Evolutionary conservation across 2,329 filamentous ascomycete species (phyloP).

Genomic region (Stenocarpella maydis): DNA sequence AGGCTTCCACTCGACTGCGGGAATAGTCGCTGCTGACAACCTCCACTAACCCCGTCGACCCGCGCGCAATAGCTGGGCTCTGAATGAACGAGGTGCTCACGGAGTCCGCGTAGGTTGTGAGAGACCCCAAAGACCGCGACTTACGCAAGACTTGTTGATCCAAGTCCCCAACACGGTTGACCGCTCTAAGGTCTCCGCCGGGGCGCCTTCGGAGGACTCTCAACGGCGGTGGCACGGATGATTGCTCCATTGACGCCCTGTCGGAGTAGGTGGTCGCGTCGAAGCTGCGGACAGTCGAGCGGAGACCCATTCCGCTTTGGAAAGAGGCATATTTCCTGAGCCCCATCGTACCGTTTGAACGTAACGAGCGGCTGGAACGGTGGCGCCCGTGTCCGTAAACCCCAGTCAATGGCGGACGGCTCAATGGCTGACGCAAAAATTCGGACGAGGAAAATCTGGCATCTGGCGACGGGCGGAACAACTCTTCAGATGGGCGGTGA

Average conservation of each 20-base stretch:
- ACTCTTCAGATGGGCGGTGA: conserved; percentile 45
- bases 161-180: conserved; percentile 69
- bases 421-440: conserved; percentile 43
- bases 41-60: conserved; percentile 54
- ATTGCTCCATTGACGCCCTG: conserved; percentile 54
- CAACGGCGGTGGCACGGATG: conserved; percentile 60
- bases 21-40: conserved; percentile 54
- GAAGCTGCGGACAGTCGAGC: conserved; percentile 65
- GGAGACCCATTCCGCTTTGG: conserved; percentile 61
- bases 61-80: conserved; percentile 45
- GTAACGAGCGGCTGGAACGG: conserved; percentile 57
- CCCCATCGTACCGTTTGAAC: conserved; percentile 59
- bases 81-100: conserved; percentile 64
- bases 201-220: conserved; percentile 75
- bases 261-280: conserved; percentile 67
- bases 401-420: conserved; percentile 46
- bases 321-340: conserved; percentile 67
- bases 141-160: conserved; percentile 58
- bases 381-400: conserved; percentile 53
- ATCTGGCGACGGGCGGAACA: conserved; percentile 44
- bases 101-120: conserved; percentile 69
- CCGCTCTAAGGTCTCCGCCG: conserved; percentile 77
- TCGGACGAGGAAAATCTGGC: conserved; percentile 40
- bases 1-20: conserved; percentile 51
- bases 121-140: conserved; percentile 66